phyloP scores from a whole-genome alignment of 176 grass and related monocot species.

The Rhynchospora tenuis region DNA sequence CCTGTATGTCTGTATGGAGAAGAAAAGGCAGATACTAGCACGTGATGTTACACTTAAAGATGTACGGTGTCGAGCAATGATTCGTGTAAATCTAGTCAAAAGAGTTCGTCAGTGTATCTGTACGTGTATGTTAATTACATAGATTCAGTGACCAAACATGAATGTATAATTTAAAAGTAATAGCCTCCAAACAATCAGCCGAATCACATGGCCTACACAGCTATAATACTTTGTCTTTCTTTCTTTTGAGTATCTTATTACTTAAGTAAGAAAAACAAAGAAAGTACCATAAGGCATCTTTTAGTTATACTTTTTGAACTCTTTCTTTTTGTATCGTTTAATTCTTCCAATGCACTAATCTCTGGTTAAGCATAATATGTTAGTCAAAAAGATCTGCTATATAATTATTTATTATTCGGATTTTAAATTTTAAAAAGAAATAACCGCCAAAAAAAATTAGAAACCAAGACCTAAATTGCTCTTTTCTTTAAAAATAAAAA shows the following conservation, averaged over 20 bases:
- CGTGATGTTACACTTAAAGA: not conserved
- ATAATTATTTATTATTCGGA: not conserved
- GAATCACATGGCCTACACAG: not conserved
- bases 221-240: not conserved
- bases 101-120: not conserved
- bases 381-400: constrained; percentile 5
- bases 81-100: not conserved
- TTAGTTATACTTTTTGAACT: not conserved
- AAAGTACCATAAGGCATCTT: not conserved
- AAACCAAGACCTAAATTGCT: not conserved
- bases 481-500: not conserved
- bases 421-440: no score
- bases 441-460: no score
- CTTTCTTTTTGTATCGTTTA: not conserved
- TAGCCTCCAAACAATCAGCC: not conserved
- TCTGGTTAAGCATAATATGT: not conserved
- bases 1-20: not conserved
- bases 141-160: not conserved
- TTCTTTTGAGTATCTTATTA: not conserved
- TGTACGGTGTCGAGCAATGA: not conserved
- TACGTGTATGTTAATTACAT: no score
- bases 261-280: not conserved
- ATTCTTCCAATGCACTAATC: not conserved
- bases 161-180: not conserved
- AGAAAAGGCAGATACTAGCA: not conserved